A percentile compares a stretch with the other conserved stretches of the same genome.
These are phyloP conservation scores for Aspergillus uvarum DNA, from an alignment of 2,329 filamentous ascomycete species.

Conservation along the genomic window DNA sequence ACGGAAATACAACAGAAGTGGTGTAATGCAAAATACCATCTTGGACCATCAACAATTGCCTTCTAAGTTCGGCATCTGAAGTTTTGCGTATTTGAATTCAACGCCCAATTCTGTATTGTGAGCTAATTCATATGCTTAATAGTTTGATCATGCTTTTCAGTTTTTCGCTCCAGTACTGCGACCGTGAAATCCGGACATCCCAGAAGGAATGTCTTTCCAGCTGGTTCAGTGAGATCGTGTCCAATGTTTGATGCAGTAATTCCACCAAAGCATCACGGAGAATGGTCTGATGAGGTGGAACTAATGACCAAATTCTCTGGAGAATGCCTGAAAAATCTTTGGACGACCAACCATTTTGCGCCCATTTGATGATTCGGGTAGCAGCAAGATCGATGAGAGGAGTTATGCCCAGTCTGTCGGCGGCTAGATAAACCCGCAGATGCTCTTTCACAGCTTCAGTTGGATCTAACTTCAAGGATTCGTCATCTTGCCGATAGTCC, in stretches of 20 bases:
- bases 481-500: slow-evolving; percentile 8
- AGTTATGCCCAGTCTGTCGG: slow-evolving; percentile 12
- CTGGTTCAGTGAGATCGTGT: background rate
- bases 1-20: too few species aligned
- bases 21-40: too few species aligned
- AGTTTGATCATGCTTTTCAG: too few species aligned
- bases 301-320: background rate
- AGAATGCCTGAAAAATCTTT: background rate
- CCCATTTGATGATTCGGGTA: slow-evolving; percentile 4
- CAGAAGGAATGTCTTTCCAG: background rate
- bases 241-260: background rate
- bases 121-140: too few species aligned
- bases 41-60: too few species aligned
- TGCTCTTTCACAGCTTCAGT: background rate
- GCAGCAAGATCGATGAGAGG: slow-evolving; percentile 5
- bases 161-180: background rate
- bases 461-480: too few species aligned
- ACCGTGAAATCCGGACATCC: background rate
- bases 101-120: too few species aligned
- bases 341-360: slow-evolving; percentile 1
- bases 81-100: too few species aligned
- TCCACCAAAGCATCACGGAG: background rate
- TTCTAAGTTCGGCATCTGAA: too few species aligned
- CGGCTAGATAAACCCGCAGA: slow-evolving; percentile 13
- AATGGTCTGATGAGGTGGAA: background rate